Base-by-base conservation (phyloP, 306 rosid species). In the Castanospermum australe region DNA sequence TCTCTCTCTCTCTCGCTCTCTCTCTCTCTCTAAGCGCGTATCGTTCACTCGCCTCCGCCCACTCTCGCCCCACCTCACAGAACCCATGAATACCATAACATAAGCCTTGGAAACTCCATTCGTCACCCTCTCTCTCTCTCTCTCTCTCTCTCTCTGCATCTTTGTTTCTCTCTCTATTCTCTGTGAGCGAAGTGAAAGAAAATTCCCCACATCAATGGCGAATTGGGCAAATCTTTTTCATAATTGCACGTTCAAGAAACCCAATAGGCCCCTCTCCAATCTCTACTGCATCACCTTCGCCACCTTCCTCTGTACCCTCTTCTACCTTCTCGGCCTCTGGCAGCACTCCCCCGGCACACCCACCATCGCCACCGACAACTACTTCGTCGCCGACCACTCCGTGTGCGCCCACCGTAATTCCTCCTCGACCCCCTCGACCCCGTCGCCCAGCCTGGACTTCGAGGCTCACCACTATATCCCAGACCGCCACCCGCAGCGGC, bases 281-380 rank as follows among this genome's bases (percentile, higher is more conserved):
- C 84, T 93, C 15, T 90, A 81, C 65, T 67, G 32, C 45, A 7
- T 90, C 74, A 74, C 83, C 75, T 8, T 82, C 28, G 66, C 82
- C 14, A 20, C 84, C 35, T 47, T 88, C 47, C 87, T 92, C 89
- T 95, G 95, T 89, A 73, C 91, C 1, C 8, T 80, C 71, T 92
- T 69, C 80, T 95, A 91, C 90, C 79, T 92, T 67, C 36, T 88
- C 42, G 95, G 92, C 67, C 78, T 87, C 54, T 92, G 90, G 91
- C 91, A 83, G 2, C 86, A 90, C 63, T 73, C 95, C n/a, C 20
- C 86, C 54, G 4, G 32, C 1, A 28, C 32, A 28, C 32, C 79
- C 56, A 5, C 76, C 54, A 4, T 60, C 54, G 0, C 78, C 56
- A 5, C 52, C 63, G 28, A 2, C 38, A 0, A 12, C 15, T 5